Conservation (phyloP, 495 filamentous ascomycete genomes). For the Penicillium flavigenum region DNA sequence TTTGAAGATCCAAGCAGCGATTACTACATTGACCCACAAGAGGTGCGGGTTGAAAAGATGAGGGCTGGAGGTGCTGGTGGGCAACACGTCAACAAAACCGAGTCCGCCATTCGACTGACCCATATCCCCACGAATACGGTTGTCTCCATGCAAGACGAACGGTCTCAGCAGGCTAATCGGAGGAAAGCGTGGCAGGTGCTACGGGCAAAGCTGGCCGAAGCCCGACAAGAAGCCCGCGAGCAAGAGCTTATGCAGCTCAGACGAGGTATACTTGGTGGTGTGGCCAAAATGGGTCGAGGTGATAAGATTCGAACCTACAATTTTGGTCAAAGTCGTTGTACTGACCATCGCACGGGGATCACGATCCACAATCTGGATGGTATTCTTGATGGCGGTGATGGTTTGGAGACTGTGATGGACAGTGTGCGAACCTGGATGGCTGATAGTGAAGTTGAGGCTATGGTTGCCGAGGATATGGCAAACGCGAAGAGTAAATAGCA, state of each 20-base stretch:
- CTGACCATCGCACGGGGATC: constrained; percentile 85
- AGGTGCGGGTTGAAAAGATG: constrained; percentile 89
- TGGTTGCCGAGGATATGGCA: constrained; percentile 53
- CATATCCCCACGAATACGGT: constrained; percentile 84
- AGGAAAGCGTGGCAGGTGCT: constrained; percentile 82
- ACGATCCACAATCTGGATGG: constrained; percentile 79
- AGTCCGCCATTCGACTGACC: constrained; percentile 90
- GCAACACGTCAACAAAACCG: constrained; percentile 97
- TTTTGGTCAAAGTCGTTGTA: constrained; percentile 87
- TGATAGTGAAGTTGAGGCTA: constrained; percentile 69
- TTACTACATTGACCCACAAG: constrained; percentile 82
- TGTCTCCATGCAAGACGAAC: constrained; percentile 87
- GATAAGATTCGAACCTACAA: constrained; percentile 97
- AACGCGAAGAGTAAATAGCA: constrained; percentile 22
- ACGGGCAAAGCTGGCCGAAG: constrained; percentile 78
- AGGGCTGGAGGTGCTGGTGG: constrained; percentile 87
- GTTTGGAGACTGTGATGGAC: constrained; percentile 73
- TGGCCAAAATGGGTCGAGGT: constrained; percentile 77
- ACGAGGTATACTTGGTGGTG: constrained; percentile 71
- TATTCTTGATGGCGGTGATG: constrained; percentile 71
- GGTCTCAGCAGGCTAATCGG: constrained; percentile 88
- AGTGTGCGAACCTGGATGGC: constrained; percentile 78
- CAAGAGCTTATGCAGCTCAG: constrained; percentile 72
- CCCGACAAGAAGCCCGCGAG: constrained; percentile 77
- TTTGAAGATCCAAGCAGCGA: constrained; percentile 82